phyloP scores from a whole-genome alignment of 2,329 filamentous ascomycete species.

The Hansfordia pulvinata region DNA sequence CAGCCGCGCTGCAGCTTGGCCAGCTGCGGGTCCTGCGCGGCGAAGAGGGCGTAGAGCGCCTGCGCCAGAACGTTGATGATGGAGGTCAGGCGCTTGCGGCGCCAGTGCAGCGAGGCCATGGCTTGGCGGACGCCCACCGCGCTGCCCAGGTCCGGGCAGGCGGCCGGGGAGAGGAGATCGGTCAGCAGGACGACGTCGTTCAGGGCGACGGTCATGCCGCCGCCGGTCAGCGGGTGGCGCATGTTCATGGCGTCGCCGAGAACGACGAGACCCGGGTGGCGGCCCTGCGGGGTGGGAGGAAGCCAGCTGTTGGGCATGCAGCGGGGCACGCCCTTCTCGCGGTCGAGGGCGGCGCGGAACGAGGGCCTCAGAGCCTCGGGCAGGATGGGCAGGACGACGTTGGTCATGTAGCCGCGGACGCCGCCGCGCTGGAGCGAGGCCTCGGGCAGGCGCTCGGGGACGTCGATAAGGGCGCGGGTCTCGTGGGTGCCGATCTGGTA shows the following conservation, averaged over 20 bases:
- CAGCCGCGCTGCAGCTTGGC: slow-evolving; percentile 76
- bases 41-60: slow-evolving; percentile 84
- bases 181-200: slow-evolving; percentile 77
- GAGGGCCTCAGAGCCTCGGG: slow-evolving; percentile 59
- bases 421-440: slow-evolving; percentile 66
- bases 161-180: slow-evolving; percentile 55
- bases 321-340: slow-evolving; percentile 55
- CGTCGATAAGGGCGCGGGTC: slow-evolving; percentile 79
- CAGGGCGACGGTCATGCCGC: slow-evolving; percentile 95
- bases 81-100: slow-evolving; percentile 64
- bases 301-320: slow-evolving; percentile 96
- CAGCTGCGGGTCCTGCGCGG: slow-evolving; percentile 67
- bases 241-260: slow-evolving; percentile 96
- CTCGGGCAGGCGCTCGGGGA: slow-evolving; percentile 63
- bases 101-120: slow-evolving; percentile 73
- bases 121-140: slow-evolving; percentile 50
- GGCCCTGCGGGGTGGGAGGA: slow-evolving; percentile 58
- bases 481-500: slow-evolving; percentile 97
- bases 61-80: slow-evolving; percentile 98
- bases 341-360: slow-evolving; percentile 62
- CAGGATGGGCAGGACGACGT: slow-evolving; percentile 66
- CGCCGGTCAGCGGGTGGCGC: slow-evolving; percentile 95
- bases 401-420: slow-evolving; percentile 70
- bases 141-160: slow-evolving; percentile 58
- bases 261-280: slow-evolving; percentile 59